phyloP scores from a whole-genome alignment of 306 rosid genomes.

The Chamaecrista fasciculata region DNA sequence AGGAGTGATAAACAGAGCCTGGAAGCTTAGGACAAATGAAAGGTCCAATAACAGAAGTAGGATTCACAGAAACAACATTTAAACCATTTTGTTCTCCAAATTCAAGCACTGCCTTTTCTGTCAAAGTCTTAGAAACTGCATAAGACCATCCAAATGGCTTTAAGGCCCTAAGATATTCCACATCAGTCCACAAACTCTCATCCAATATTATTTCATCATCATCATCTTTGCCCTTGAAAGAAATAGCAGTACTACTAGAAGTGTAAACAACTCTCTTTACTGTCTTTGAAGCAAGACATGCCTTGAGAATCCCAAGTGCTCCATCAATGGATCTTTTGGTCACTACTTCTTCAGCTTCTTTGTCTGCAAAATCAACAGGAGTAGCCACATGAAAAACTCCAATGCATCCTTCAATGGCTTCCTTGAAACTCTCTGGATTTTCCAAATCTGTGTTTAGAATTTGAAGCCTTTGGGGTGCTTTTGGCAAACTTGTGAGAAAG shows the following conservation, averaged over 20 bases:
- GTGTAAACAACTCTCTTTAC: slow-evolving; percentile 48
- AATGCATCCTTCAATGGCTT: slow-evolving; percentile 36
- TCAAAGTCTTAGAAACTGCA: slow-evolving; percentile 37
- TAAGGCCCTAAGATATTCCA: slow-evolving; percentile 1
- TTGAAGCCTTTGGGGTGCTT: slow-evolving; percentile 42
- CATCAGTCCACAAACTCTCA: slow-evolving; percentile 41
- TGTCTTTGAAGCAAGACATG: slow-evolving; percentile 26
- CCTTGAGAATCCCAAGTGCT: slow-evolving; percentile 33
- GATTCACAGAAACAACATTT: no score
- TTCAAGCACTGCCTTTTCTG: slow-evolving; percentile 41
- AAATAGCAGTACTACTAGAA: slow-evolving; percentile 28
- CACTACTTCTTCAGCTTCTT: slow-evolving; percentile 28
- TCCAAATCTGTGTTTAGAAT: slow-evolving; percentile 40
- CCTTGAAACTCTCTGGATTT: slow-evolving; percentile 32
- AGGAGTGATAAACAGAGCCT: no score
- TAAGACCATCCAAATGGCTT: slow-evolving; percentile 17
- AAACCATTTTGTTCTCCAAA: slow-evolving; percentile 32
- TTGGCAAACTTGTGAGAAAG: slow-evolving; percentile 36
- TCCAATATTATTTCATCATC: slow-evolving; percentile 29
- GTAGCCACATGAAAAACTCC: slow-evolving; percentile 44
- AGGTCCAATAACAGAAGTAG: no score
- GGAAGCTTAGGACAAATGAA: no score
- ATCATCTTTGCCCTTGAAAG: neutral
- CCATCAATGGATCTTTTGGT: slow-evolving; percentile 34
- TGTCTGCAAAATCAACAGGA: neutral